phyloP scores from a whole-genome alignment of 805 yeast genomes.

The Pichia phayaonensis region DNA sequence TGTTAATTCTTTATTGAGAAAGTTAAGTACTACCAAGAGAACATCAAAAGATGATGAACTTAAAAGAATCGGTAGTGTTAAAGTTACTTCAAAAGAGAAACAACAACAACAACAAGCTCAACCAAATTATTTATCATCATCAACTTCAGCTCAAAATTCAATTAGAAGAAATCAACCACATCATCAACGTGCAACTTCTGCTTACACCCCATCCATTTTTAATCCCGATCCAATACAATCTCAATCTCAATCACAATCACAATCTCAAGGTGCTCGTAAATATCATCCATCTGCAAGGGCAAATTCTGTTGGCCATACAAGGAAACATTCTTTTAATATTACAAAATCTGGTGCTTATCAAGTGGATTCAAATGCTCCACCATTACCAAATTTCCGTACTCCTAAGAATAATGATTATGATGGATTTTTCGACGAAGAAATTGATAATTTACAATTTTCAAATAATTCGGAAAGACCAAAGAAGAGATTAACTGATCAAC shows the following conservation, averaged over 20 bases:
- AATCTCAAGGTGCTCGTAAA: conserved; percentile 8
- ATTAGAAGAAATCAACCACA: conserved; percentile 25
- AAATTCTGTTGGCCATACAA: conserved; percentile 75
- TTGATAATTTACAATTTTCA: conserved; percentile 29
- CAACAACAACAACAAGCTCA: conserved; percentile 27
- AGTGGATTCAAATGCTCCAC: conserved; percentile 30
- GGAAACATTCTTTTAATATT: conserved; percentile 49
- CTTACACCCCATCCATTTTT: conserved; percentile 27
- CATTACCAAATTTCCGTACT: conserved; percentile 35
- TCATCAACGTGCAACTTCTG: conserved; percentile 33
- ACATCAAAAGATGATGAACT: conserved; percentile 26
- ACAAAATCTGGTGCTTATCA: conserved; percentile 15
- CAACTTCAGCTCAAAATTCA: conserved; percentile 9
- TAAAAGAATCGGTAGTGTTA: conserved; percentile 56
- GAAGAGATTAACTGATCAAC: conserved; percentile 37
- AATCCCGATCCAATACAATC: conserved; percentile 12
- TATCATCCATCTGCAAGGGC: conserved; percentile 84
- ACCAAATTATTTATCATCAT: conserved; percentile 16
- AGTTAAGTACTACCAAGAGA: conserved; percentile 18
- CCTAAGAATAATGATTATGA: conserved; percentile 36
- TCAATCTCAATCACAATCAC: conserved; percentile 4
- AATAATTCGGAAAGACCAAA: conserved; percentile 19
- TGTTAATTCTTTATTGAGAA: conserved; percentile 26
- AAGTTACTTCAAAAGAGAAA: conserved; percentile 50
- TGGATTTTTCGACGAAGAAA: conserved; percentile 49